These are phyloP conservation scores for Cyclotella distinguenda DNA, from an alignment of 108 stramenopile genomes.

Conservation along the genomic window DNA sequence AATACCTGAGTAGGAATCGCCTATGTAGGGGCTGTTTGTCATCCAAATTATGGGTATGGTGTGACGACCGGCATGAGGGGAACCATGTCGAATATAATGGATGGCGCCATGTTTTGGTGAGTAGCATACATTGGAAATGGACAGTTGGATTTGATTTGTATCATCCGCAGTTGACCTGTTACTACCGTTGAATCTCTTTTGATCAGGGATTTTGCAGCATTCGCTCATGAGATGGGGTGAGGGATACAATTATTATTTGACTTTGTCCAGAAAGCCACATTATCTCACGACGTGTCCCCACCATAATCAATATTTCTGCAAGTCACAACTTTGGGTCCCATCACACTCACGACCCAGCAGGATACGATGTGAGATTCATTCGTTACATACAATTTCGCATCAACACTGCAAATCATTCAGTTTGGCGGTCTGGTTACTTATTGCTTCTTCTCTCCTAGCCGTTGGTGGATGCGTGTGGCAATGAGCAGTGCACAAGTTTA, in stretches of 20 bases:
- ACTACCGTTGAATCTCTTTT: background rate
- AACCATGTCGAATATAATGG: background rate
- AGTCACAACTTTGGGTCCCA: conserved; percentile 1
- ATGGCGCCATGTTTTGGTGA: background rate
- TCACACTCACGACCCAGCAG: background rate
- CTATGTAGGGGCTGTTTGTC: background rate
- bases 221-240: conserved; percentile 8
- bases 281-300: background rate
- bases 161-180: background rate
- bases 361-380: background rate
- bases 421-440: background rate
- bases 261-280: background rate
- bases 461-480: background rate
- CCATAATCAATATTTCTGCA: background rate
- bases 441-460: background rate
- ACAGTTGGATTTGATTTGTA: too few relatives aligned
- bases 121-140: background rate
- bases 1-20: background rate
- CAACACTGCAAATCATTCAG: background rate
- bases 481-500: background rate
- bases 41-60: background rate
- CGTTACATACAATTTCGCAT: too few relatives aligned
- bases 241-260: background rate
- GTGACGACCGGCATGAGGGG: background rate
- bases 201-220: background rate